Base-by-base conservation (phyloP, 2,329 filamentous ascomycete genomes). In the Colletotrichum gigasporum region DNA sequence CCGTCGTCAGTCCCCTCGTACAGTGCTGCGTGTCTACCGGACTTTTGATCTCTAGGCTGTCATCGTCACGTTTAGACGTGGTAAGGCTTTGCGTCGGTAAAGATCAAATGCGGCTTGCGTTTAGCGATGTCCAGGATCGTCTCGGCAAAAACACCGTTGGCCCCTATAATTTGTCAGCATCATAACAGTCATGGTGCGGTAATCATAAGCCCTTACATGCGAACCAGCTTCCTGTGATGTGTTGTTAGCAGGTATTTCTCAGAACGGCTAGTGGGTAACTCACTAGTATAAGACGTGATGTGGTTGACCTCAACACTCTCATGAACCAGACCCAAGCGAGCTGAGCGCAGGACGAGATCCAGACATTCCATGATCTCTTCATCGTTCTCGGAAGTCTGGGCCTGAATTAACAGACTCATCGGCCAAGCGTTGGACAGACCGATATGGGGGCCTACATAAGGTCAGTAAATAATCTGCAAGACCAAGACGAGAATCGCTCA, bases 371-470 rank as follows among this genome's bases (percentile, higher is more conserved):
- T 81, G 68, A 99, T 98, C 79, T 99, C 96, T 0, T 84, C 82
- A 65, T 97, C 94, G 61, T 94, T 84, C 52, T 95, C 86, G 5
- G 90, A 91, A 0, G 96, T 99, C 85, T 96, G 93, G 3, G 93
- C 93, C 77, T 97, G 94, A 18, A 97, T 87, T 8, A 99, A 83
- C 67, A 97, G 81, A 74, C 92, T 96, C 94, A 99, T 98, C 0
- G 96, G 96, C 96, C 96, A 99, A 7, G 95, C 96, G 69, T 97
- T 92, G 71, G 87, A 82, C n/a, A 97, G 80, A 0, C 96, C 96
- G 69, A 97, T 91, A 72, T 89, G 88, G 6, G 87, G 87, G 4
- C 86, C 86, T 76, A 28, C 14, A 16, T 11, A 42, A 16, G 10
- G 18, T 61, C 11, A 44, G 14, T 24, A 51, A 32, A 2, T 8